Percentiles rank a stretch among this genome's conserved stretches.
These are phyloP conservation scores for Cercophora newfieldiana DNA, from an alignment of 495 filamentous ascomycete species.

Conservation along the genomic window DNA sequence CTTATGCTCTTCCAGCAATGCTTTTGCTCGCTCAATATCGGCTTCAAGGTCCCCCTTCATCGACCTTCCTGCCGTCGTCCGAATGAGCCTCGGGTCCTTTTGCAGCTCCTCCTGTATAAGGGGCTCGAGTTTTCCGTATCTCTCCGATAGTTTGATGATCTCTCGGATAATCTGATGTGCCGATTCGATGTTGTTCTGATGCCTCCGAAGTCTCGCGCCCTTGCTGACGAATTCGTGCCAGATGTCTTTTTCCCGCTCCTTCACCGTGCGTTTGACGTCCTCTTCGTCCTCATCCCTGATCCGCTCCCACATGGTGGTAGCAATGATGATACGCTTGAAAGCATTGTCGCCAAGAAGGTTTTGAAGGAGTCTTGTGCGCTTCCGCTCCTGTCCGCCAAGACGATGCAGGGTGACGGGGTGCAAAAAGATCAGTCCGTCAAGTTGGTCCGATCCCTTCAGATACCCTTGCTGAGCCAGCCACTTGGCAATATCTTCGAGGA, in stretches of 20 bases:
- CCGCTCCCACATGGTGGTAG: constrained; percentile 13
- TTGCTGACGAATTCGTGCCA: constrained; percentile 8
- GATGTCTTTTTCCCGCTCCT: constrained; percentile 9
- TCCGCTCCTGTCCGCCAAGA: constrained; percentile 5
- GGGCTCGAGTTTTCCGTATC: constrained; percentile 10
- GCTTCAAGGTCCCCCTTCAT: constrained; percentile 6
- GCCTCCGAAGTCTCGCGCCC: not conserved
- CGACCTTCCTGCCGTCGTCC: constrained; percentile 10
- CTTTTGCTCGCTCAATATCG: constrained; percentile 2
- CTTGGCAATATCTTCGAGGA: constrained; percentile 13
- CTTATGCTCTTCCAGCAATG: constrained; percentile 2
- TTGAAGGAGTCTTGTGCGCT: constrained; percentile 7
- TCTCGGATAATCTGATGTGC: constrained; percentile 6
- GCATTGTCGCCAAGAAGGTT: constrained; percentile 3
- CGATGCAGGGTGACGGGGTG: constrained; percentile 11
- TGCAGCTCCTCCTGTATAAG: constrained; percentile 10
- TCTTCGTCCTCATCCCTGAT: constrained; percentile 1
- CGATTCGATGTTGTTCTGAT: not conserved
- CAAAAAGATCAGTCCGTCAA: constrained; percentile 8
- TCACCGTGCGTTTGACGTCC: not conserved
- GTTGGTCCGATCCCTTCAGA: constrained; percentile 8
- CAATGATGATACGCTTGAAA: constrained; percentile 15
- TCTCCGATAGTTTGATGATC: constrained; percentile 9
- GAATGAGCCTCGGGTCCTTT: not conserved
- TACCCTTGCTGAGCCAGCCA: constrained; percentile 4